Conservation (phyloP, 2,329 filamentous ascomycete genomes). For the Aspergillus sp. region DNA sequence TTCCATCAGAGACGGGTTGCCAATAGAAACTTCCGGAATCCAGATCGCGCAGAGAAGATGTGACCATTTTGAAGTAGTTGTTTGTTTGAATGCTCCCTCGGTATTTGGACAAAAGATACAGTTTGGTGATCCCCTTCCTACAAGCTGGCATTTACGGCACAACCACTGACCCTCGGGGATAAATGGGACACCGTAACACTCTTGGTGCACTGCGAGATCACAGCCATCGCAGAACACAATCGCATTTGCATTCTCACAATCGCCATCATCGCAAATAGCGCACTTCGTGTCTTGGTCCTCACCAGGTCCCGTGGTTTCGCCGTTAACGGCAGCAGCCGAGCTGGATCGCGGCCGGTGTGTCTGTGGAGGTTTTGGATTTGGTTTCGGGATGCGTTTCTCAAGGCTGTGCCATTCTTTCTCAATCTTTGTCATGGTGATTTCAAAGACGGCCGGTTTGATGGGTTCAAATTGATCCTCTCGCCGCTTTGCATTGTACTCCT, state of each 20-base stretch:
- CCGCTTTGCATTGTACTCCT: conserved; percentile 75
- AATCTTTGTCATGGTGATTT: conserved; percentile 97
- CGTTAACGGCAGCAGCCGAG: conserved; percentile 92
- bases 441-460: conserved; percentile 91
- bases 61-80: conserved; percentile 92
- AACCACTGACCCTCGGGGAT: conserved; percentile 99
- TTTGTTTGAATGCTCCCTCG: conserved; percentile 97
- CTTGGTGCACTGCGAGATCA: conserved; percentile 95
- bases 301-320: conserved; percentile 74
- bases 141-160: conserved; percentile 93
- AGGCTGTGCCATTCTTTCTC: conserved; percentile 98
- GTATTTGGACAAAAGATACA: conserved; percentile 99
- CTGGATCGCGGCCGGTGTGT: conserved; percentile 90
- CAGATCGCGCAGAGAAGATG: conserved; percentile 96
- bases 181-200: conserved; percentile 98
- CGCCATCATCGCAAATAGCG: conserved; percentile 97
- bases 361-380: conserved; percentile 92
- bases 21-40: conserved; percentile 95
- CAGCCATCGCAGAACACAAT: conserved; percentile 99
- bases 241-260: conserved; percentile 98
- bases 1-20: conserved; percentile 97
- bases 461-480: conserved; percentile 72
- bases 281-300: conserved; percentile 98
- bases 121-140: conserved; percentile 86
- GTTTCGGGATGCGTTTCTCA: conserved; percentile 95